Base-by-base conservation (phyloP, 768 basidiomycete genomes). In the Trametes gibbosa region DNA sequence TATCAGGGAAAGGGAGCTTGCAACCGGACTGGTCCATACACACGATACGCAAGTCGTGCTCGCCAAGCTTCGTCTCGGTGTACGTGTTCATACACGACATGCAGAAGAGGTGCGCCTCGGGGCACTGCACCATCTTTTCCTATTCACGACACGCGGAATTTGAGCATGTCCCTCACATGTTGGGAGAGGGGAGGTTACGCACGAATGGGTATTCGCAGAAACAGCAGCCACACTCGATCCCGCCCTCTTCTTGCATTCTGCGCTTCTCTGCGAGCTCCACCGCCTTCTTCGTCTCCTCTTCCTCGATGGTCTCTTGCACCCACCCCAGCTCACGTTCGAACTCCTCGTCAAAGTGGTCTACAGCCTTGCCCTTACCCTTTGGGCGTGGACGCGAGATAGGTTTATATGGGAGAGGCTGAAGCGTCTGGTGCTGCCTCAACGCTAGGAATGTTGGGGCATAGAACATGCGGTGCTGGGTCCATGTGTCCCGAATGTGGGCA, bases 81-180 rank as follows among this genome's bases (percentile, higher is more conserved):
- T 93, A 89, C 2, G 79, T 73, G 1, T 73, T 81, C 72, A 92
- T 81, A 69, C 94, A 96, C 1, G 77, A 73, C 34, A 70, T 76
- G 72, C 94, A 96, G 75, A 96, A 97, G 2, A 94, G 81, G 69
- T 97, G 94, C 0, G 88, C 85, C 55, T 95, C 93, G 0, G 89
- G 85, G 66, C 94, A 96, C 73, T 95, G 93, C 1, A 91, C 79
- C 86, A 95, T 89, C 64, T 89, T 84, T 40, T 83, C 82, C 92
- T 95, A 66, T 21, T 53, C 37, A 23, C 5, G 5, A 7, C 9
- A 57, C 39, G 24, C 66, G 35, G 53, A 47, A 19, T 50, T 6
- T 43, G 25, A 17, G 5, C n/a, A 32, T 8, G 37, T 50, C 27
- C 34, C 37, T 35, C 24, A 50, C 9, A 12, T 16, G 25, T 27